Evolutionary conservation across 441 rosid species (phyloP), one percentile per base, ranked within the genome.

Genomic region (Syzygium malaccense): DNA sequence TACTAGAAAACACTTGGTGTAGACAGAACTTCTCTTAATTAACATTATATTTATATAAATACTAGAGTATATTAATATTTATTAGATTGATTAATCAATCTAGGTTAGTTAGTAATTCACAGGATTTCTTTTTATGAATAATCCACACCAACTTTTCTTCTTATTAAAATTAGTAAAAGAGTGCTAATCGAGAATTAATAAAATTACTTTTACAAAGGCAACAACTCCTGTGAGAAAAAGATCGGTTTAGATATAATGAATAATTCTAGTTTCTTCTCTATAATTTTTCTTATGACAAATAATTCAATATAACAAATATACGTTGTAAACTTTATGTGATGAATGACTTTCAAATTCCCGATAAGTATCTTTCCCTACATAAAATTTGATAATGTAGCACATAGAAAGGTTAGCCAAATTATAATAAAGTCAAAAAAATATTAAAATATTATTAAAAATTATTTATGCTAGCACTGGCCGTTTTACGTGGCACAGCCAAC

Each of bases 101-200:
- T 30, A 64, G 41, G 12, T 30, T 64, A 15, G 37, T 17, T 2
- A 4, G 6, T 1, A 15, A n/a, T 62, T n/a, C 2, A 2, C 0
- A 4, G 32, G 20, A 1, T 64, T 64, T 30, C 15, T n/a, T n/a
- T 13, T 30, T 17, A 6, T 2, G 60, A 9, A 57, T 57, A 57
- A 57, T 1, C 28, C 60, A 23, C 30, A 12, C 14, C 28, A 57
- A 26, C 0, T 26, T 26, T 58, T 58, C 14, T 2, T 26, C 64
- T 58, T 58, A 57, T 58, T 26, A 58, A n/a, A 58, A 58, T 58
- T 58, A 58, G 64, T 26, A 11, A 58, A 26, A 26, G 5, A 58
- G 30, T 58, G 64, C 64, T n/a, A 58, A 58, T 58, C 15, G 28
- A 58, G 64, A 58, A 58, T 58, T 12, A n/a, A 58, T 26, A 25